Percentiles rank a stretch among this genome's conserved stretches.
These are phyloP conservation scores for Evansstolkia leycettana DNA, from an alignment of 495 filamentous ascomycete genomes.

Conservation along the genomic window DNA sequence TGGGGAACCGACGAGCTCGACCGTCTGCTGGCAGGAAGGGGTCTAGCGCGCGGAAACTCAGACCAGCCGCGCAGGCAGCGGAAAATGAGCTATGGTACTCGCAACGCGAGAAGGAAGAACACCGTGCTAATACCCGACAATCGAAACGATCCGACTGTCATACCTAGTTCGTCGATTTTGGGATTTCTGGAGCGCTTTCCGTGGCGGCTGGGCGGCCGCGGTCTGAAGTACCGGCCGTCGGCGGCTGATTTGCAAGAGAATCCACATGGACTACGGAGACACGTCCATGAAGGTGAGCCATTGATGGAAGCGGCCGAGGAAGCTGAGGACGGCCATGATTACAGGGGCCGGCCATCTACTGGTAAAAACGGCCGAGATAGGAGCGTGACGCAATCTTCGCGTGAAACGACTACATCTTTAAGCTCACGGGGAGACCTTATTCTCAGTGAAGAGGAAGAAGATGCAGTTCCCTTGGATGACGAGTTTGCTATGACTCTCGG, in stretches of 20 bases:
- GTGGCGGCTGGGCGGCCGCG: slow-evolving; percentile 72
- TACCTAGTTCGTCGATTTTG: slow-evolving; percentile 73
- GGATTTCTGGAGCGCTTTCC: slow-evolving; percentile 79
- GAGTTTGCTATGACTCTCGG: slow-evolving; percentile 78
- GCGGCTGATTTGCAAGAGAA: slow-evolving; percentile 88
- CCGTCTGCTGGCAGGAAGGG: slow-evolving; percentile 67
- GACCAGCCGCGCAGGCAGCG: slow-evolving; percentile 63
- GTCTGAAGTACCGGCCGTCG: slow-evolving; percentile 74
- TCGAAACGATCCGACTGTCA: slow-evolving; percentile 71
- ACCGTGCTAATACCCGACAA: slow-evolving; percentile 45
- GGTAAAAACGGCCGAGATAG: slow-evolving; percentile 46
- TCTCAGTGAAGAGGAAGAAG: slow-evolving; percentile 84
- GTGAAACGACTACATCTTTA: slow-evolving; percentile 74
- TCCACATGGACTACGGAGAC: slow-evolving; percentile 42
- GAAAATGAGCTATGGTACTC: slow-evolving; percentile 82
- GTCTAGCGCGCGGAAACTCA: slow-evolving; percentile 30
- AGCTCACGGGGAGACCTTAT: slow-evolving; percentile 91
- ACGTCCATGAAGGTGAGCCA: slow-evolving; percentile 52
- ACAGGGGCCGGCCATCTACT: slow-evolving; percentile 10
- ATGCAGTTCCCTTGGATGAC: slow-evolving; percentile 87
- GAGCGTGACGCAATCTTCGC: slow-evolving; percentile 72
- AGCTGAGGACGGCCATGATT: slow-evolving; percentile 15
- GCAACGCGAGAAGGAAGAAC: slow-evolving; percentile 51
- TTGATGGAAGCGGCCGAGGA: slow-evolving; percentile 55
- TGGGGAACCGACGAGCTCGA: slow-evolving; percentile 83